Evolutionary conservation across 2,329 filamentous ascomycete genomes (phyloP), one percentile per base, ranked within the genome.

Genomic region (Colletotrichum incanum): DNA sequence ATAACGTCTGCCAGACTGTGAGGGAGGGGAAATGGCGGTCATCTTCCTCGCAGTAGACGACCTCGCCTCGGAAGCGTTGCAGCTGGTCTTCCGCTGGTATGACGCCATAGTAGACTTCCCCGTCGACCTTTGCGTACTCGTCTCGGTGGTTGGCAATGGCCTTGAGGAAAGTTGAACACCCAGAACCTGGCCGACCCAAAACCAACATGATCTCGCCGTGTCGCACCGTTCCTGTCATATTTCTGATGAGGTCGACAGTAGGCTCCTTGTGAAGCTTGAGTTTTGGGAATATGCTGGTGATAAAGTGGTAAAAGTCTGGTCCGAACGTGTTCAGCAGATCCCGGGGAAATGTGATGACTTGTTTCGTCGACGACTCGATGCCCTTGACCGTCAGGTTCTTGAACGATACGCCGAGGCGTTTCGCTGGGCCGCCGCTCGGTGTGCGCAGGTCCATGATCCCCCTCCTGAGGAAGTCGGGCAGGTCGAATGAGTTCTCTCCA

Each of bases 271-370:
- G 58, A 41, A 79, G 55, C 2, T 73, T 75, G 16, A 80, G 68
- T 34, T 70, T 74, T 14, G 84, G 84, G 7, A 87, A 75, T 58
- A 79, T 81, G 2, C 78, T 76, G 39, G 80, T 81, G 18, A 95
- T 76, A 8, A 94, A 82, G 28, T 85, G 87, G 79, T 94, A 96
- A 1, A 96, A 83, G 80, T 96, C 94, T 0, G 93, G 93, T 0
- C 94, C 94, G 79, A 96, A 96, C 0, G 93, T 95, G 28, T 93
- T 93, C 5, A 94, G 74, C 47, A 96, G 86, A 3, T 93, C 93
- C 74, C 93, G 88, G 0, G 93, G 93, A 0, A 96, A 82, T 0
- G 93, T 94, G 73, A 90, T 90, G 34, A 93, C 93, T 74, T 93
- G 93, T 0, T 89, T 89, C 0, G 92, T 86, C 0, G 90, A 91